These are phyloP conservation scores for Pythium monospermum DNA, from an alignment of 352 stramenopile species.

Conservation along the genomic window DNA sequence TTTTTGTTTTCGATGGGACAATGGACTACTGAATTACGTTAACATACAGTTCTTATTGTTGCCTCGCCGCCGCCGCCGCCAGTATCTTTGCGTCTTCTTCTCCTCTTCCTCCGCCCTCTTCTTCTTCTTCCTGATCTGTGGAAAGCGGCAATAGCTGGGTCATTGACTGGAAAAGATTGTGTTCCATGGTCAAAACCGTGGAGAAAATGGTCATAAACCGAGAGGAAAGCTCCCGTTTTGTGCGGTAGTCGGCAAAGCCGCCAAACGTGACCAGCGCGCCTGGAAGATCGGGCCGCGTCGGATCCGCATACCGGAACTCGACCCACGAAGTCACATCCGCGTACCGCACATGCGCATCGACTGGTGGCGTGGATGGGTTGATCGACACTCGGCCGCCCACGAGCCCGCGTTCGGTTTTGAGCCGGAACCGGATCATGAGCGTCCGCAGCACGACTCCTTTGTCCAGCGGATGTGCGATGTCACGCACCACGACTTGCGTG, in stretches of 20 bases:
- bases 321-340: constrained; percentile 33
- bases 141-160: constrained; percentile 18
- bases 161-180: constrained; percentile 28
- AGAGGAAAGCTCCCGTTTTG: constrained; percentile 31
- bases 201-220: constrained; percentile 34
- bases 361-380: constrained; percentile 19
- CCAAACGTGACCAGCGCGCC: constrained; percentile 32
- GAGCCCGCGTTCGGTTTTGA: constrained; percentile 29
- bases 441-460: constrained; percentile 33
- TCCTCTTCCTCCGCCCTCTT: too few species aligned
- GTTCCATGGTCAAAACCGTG: constrained; percentile 31
- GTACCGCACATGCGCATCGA: constrained; percentile 19
- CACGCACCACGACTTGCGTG: constrained; percentile 29
- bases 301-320: constrained; percentile 32
- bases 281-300: constrained; percentile 14
- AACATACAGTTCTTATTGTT: constrained; percentile 4
- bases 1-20: too few species aligned
- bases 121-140: not conserved
- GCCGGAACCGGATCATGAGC: constrained; percentile 34
- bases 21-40: too few species aligned
- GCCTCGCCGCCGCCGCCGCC: too few species aligned
- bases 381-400: constrained; percentile 32
- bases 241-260: constrained; percentile 34
- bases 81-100: too few species aligned
- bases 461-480: constrained; percentile 37